Base-by-base conservation (phyloP, 2,329 filamentous ascomycete species). In the Alternaria dauci region DNA sequence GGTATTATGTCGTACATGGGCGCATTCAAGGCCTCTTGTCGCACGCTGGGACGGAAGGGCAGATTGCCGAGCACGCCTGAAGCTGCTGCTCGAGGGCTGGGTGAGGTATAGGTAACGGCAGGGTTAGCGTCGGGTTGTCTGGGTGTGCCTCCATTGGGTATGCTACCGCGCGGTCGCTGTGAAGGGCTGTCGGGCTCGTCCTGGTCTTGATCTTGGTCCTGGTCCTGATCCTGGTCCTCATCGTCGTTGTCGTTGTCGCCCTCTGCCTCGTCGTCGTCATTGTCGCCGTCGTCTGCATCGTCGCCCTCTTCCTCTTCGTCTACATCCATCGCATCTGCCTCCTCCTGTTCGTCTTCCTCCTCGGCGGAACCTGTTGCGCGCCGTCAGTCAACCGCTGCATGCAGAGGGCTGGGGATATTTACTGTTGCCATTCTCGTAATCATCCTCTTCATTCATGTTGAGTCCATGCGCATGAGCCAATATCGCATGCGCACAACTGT, bases 1-100 rank as follows among this genome's bases (percentile, higher is more conserved):
- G 95, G 95, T 1, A 97, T 91, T 61, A 99, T 97, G 76, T 99
- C 95, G 82, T 98, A 99, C 2, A 91, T 87, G 41, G 85, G 82
- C 14, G 95, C 94, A 1, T 86, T 89, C 51, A 96, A 81, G n/a
- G 89, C 91, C 73, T 96, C 93, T 11, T 89, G 85, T 0, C 91
- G 88, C n/a, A 93, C 85, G 51, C 81, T 84, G 1, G 89, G 90
- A 48, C 86, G 88, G 67, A 81, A 84, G 61, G 79, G 81, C 41
- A 79, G 80, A 52, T 71, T 65, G 68, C 74, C 75, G 69, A 71
- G 59, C 8, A 73, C 72, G 14, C 58, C 73, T 8, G 58, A 48
- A 41, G 66, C 72, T 16, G 68, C 80, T 60, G 74, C 66, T 62
- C 78, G 70, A 2, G 78, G 80, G 30, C 83, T 83, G 5, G 83